Evolutionary conservation across 768 basidiomycete genomes (phyloP).

Genomic region (Suillus discolor): DNA sequence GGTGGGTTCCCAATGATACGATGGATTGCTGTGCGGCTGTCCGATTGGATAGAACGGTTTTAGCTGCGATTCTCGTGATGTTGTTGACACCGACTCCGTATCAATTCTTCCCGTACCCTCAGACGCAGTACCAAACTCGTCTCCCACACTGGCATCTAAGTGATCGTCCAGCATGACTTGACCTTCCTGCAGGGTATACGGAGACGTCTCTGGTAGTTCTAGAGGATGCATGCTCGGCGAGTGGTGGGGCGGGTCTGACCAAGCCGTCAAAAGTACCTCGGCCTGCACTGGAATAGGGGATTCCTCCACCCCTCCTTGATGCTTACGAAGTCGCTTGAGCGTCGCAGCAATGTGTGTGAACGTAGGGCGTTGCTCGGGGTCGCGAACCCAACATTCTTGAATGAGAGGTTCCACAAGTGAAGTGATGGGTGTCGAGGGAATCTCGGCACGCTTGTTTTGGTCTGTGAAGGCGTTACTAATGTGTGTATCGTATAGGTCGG

Average conservation of each 20-base stretch:
- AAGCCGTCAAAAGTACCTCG: constrained; percentile 23
- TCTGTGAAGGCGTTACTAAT: constrained; percentile 36
- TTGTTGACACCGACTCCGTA: neutral
- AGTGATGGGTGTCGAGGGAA: constrained; percentile 43
- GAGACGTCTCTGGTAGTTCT: constrained; percentile 26
- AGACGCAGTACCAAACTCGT: neutral
- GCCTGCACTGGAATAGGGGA: constrained; percentile 30
- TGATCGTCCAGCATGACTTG: neutral
- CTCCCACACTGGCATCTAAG: too few relatives aligned
- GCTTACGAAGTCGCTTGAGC: constrained; percentile 47
- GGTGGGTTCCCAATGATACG: neutral
- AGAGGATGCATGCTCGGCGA: constrained; percentile 44
- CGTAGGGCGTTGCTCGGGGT: constrained; percentile 51
- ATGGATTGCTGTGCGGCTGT: neutral
- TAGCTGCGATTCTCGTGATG: neutral
- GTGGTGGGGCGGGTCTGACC: constrained; percentile 17
- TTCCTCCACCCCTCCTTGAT: constrained; percentile 35
- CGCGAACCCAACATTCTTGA: constrained; percentile 55
- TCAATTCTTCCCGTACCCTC: too few relatives aligned
- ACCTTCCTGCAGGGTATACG: neutral
- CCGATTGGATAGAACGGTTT: constrained; percentile 2
- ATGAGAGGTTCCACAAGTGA: constrained; percentile 46
- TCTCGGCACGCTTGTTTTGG: constrained; percentile 50
- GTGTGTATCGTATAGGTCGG: constrained; percentile 14
- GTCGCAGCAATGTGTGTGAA: constrained; percentile 52